Evolutionary conservation across 2,329 filamentous ascomycete species (phyloP), one percentile per base, ranked within the genome.

Genomic region (Cryphonectria carpinicola): DNA sequence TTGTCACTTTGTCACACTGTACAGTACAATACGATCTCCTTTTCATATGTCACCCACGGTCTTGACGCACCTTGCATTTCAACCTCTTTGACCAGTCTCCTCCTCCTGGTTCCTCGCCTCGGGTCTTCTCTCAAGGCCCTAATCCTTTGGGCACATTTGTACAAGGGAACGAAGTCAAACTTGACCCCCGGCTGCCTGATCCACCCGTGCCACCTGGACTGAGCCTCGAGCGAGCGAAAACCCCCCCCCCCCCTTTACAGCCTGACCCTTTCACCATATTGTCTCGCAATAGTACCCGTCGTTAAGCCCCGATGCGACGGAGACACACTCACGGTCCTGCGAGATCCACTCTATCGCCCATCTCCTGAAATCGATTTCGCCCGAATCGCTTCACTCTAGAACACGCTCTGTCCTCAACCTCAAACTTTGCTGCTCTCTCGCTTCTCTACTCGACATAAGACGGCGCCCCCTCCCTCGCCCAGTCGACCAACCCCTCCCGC

Each of bases 281-380:
- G 41, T 49, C 63, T 52, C 49, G 14, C 61, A 64, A 58, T 62
- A 71, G 63, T 69, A 69, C 70, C 70, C 25, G 25, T 65, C 63
- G 28, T 46, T 65, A 49, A 68, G 58, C 68, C 61, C 69, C 66
- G 63, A 71, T 70, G 71, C 66, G 68, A 71, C 71, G 41, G 66
- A 70, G 69, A 67, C 71, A 71, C 66, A 66, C 71, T 66, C 66
- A 71, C 68, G 46, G 56, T 65, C 41, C 71, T 63, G 69, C 43
- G 41, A 71, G 71, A 66, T 71, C 71, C 71, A 72, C 71, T 69
- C 71, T 64, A 43, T 71, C 65, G 69, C 67, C 71, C 69, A 41
- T 69, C 71, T 72, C 71, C 71, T 72, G 71, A 72, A 72, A 67
- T 52, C 22, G 43, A 46, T 25, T 17, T 28, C 25, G 28, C 43